Percentiles rank a stretch among this genome's conserved stretches.
Conservation (phyloP, 805 yeast genomes). For the Metschnikowia similis region DNA sequence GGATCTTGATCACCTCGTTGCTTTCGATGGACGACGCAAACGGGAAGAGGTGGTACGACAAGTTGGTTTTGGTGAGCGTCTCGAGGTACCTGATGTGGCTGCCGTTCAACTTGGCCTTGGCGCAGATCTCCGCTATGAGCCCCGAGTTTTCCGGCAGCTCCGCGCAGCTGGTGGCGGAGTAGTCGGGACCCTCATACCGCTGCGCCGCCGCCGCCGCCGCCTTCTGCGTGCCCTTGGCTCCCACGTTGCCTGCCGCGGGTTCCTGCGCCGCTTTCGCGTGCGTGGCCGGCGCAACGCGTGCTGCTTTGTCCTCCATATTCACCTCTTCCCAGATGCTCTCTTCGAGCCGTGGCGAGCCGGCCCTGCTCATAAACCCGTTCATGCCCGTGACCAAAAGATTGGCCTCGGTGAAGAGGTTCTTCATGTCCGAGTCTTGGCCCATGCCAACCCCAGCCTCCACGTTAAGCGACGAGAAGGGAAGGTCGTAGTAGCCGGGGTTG, state of each 20-base stretch:
- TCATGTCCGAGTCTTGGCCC: conserved; percentile 12
- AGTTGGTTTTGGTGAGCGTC: conserved; percentile 24
- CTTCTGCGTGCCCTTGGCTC: background rate
- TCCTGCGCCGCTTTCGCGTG: background rate
- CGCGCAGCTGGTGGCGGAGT: background rate
- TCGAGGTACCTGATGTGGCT: conserved; percentile 32
- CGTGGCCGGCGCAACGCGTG: too few relatives aligned
- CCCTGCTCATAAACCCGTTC: conserved; percentile 15
- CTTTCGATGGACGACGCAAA: conserved; percentile 32
- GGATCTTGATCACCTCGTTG: conserved; percentile 30
- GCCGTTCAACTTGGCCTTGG: conserved; percentile 21
- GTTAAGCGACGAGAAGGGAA: background rate
- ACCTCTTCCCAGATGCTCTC: conserved; percentile 9
- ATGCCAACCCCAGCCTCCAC: background rate
- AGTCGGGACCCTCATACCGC: background rate
- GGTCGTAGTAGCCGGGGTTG: background rate
- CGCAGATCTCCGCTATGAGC: conserved; percentile 24
- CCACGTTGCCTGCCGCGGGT: background rate
- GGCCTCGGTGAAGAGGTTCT: conserved; percentile 31
- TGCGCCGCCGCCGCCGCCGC: background rate
- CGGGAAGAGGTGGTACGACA: conserved; percentile 33
- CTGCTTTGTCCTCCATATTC: conserved; percentile 3
- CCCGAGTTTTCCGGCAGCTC: conserved; percentile 18
- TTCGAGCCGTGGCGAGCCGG: background rate
- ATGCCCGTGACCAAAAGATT: conserved; percentile 31